phyloP scores from a whole-genome alignment of 2,329 filamentous ascomycete genomes.

The Colletotrichum orbiculare region DNA sequence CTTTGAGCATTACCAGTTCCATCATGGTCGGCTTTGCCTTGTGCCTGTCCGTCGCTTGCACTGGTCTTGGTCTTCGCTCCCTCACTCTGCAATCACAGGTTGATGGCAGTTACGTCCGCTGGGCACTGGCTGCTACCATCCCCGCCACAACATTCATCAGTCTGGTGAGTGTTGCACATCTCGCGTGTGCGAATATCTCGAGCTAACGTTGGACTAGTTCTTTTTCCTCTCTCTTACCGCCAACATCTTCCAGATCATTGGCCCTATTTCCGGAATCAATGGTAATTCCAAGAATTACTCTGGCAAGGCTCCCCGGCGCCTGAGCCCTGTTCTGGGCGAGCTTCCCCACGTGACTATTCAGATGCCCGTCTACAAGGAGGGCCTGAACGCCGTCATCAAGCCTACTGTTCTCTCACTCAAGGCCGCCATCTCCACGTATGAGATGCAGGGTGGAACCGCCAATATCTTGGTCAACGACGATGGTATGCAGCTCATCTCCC shows the following conservation, averaged over 20 bases:
- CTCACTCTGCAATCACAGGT: slow-evolving; percentile 65
- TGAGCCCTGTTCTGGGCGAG: slow-evolving; percentile 46
- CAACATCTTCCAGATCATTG: slow-evolving; percentile 58
- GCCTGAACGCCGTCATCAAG: slow-evolving; percentile 54
- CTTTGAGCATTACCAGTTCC: slow-evolving; percentile 65
- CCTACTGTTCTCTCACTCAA: slow-evolving; percentile 61
- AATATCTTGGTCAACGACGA: slow-evolving; percentile 78
- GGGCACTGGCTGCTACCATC: slow-evolving; percentile 63
- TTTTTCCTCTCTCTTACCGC: slow-evolving; percentile 57
- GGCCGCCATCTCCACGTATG: slow-evolving; percentile 61
- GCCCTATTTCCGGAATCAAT: slow-evolving; percentile 56
- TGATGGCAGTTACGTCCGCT: slow-evolving; percentile 63
- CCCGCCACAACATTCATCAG: slow-evolving; percentile 69
- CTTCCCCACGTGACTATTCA: slow-evolving; percentile 57
- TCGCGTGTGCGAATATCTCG: too few relatives aligned
- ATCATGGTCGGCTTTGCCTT: slow-evolving; percentile 64
- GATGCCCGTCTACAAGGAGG: slow-evolving; percentile 57
- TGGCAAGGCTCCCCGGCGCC: slow-evolving; percentile 46
- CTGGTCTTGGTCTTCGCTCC: slow-evolving; percentile 67
- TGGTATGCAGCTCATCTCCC: slow-evolving; percentile 70
- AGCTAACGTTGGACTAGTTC: slow-evolving; percentile 45
- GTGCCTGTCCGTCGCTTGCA: slow-evolving; percentile 60
- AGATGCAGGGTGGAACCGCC: slow-evolving; percentile 70
- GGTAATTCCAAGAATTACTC: slow-evolving; percentile 59
- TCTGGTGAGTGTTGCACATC: slow-evolving; percentile 49